Percentiles rank a stretch among this genome's conserved stretches.
Conservation (phyloP, 176 grass and related monocot species). For the Eragrostis nindensis region DNA sequence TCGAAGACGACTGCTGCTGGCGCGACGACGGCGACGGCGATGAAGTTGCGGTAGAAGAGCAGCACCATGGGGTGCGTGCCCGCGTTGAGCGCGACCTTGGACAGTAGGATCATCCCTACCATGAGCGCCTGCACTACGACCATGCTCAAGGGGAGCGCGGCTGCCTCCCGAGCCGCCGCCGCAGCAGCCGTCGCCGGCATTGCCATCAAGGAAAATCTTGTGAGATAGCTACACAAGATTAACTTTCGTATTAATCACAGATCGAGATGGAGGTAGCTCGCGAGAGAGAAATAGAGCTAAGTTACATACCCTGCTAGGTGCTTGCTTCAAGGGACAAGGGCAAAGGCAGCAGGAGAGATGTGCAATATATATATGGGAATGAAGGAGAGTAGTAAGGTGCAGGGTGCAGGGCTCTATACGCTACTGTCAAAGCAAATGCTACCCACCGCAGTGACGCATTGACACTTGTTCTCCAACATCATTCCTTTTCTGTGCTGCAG, state of each 20-base stretch:
- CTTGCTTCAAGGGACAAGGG: too few relatives aligned
- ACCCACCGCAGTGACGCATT: too few relatives aligned
- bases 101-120: conserved; percentile 33
- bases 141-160: conserved; percentile 32
- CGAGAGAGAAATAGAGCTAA: too few relatives aligned
- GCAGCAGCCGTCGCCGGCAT: neutral
- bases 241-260: neutral
- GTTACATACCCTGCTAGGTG: too few relatives aligned
- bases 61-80: conserved; percentile 40
- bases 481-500: too few relatives aligned
- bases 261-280: too few relatives aligned
- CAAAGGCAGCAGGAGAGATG: too few relatives aligned
- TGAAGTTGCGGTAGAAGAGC: conserved; percentile 45
- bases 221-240: neutral
- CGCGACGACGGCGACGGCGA: neutral
- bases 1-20: conserved; percentile 32
- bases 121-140: conserved; percentile 29
- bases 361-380: too few relatives aligned
- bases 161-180: neutral
- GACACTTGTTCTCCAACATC: too few relatives aligned
- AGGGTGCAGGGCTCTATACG: too few relatives aligned
- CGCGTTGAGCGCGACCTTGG: conserved; percentile 36
- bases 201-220: neutral
- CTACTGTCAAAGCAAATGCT: too few relatives aligned
- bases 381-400: too few relatives aligned